Percentiles rank a stretch among this genome's conserved stretches.
Evolutionary conservation across 2,329 filamentous ascomycete genomes (phyloP).

Genomic region (Venturia effusa): DNA sequence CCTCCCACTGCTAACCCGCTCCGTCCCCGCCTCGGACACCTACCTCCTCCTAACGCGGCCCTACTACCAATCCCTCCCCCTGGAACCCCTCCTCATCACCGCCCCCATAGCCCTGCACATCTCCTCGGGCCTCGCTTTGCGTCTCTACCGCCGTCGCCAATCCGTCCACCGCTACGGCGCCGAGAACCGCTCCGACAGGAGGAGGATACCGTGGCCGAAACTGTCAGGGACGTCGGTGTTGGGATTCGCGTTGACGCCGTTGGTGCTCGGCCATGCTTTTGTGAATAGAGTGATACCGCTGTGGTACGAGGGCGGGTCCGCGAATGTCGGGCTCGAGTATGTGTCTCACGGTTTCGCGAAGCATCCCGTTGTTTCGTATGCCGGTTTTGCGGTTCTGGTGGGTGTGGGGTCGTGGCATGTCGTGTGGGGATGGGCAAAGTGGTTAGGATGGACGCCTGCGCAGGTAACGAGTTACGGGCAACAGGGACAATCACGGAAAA

Average conservation of each 20-base stretch:
- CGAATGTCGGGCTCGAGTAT: conserved; percentile 74
- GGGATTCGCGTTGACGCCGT: conserved; percentile 58
- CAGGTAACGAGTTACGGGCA: conserved; percentile 38
- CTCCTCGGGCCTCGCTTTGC: conserved; percentile 62
- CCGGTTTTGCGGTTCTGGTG: conserved; percentile 60
- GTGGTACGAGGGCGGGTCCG: conserved; percentile 68
- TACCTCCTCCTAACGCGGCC: conserved; percentile 87
- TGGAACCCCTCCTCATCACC: conserved; percentile 70
- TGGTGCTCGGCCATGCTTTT: conserved; percentile 61
- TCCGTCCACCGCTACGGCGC: conserved; percentile 67
- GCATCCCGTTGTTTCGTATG: conserved; percentile 54
- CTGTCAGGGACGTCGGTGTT: conserved; percentile 59
- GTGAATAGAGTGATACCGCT: conserved; percentile 69
- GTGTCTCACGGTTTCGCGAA: conserved; percentile 75
- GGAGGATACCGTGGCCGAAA: conserved; percentile 52
- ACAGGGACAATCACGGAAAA: conserved; percentile 42
- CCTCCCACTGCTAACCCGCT: conserved; percentile 63
- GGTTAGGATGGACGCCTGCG: conserved; percentile 56
- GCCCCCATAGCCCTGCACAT: conserved; percentile 68
- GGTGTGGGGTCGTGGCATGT: conserved; percentile 62
- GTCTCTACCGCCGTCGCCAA: conserved; percentile 61
- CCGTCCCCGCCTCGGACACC: conserved; percentile 64
- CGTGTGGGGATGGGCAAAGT: conserved; percentile 76
- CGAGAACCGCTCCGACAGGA: conserved; percentile 43
- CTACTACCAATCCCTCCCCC: conserved; percentile 69